Conservation (phyloP, 1,284 basidiomycete species). For the Puccinia brachypodii region DNA sequence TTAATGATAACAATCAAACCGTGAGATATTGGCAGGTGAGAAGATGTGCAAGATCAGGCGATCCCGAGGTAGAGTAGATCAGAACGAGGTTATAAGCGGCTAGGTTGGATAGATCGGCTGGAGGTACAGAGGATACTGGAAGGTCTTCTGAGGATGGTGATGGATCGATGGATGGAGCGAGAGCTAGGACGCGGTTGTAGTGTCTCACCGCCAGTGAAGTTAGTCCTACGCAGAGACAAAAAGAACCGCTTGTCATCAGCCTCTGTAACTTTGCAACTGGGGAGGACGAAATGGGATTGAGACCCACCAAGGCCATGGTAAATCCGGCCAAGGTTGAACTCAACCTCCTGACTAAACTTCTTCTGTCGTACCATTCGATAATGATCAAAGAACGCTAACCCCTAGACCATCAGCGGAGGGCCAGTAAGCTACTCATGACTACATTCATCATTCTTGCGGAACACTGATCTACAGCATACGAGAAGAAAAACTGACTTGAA, state of each 20-base stretch:
- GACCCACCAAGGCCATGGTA: slow-evolving; percentile 82
- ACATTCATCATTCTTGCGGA: not conserved
- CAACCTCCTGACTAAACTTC: slow-evolving; percentile 64
- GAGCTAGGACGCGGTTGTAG: slow-evolving; percentile 71
- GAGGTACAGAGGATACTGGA: not conserved
- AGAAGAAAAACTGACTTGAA: slow-evolving; percentile 62
- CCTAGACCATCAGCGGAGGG: slow-evolving; percentile 61
- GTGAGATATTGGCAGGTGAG: slow-evolving; percentile 52
- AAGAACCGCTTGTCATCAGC: not conserved
- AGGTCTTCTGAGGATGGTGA: not conserved
- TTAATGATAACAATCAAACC: slow-evolving; percentile 43
- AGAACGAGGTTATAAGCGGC: slow-evolving; percentile 84
- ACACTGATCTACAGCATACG: slow-evolving; percentile 22
- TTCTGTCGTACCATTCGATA: slow-evolving; percentile 67
- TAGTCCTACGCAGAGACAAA: slow-evolving; percentile 64
- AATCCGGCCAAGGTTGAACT: slow-evolving; percentile 85
- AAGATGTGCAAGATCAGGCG: slow-evolving; percentile 60
- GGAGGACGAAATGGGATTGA: not conserved
- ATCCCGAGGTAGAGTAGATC: slow-evolving; percentile 75
- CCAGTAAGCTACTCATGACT: not conserved
- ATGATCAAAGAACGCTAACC: slow-evolving; percentile 73
- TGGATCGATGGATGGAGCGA: slow-evolving; percentile 57
- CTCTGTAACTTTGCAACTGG: not conserved
- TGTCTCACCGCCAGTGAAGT: slow-evolving; percentile 76
- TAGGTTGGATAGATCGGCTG: slow-evolving; percentile 59